Evolutionary conservation across 805 yeast genomes (phyloP).

Genomic region (Saitoella complicata): DNA sequence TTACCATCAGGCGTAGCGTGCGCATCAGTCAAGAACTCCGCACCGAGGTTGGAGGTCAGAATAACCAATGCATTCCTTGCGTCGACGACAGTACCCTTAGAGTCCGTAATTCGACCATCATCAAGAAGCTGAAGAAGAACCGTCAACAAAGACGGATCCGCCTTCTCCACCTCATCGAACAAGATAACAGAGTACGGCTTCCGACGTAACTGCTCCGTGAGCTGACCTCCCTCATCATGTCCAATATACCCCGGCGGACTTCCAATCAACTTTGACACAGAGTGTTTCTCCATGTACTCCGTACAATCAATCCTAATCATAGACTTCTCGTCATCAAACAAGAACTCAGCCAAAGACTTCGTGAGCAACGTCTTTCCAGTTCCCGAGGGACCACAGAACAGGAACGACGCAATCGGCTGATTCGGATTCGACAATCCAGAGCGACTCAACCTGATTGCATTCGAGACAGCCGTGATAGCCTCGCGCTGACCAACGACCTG

Average conservation of each 20-base stretch:
- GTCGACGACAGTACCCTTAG: slow-evolving; percentile 84
- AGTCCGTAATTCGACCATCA: slow-evolving; percentile 90
- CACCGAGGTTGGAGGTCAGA: slow-evolving; percentile 96
- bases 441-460: slow-evolving; percentile 81
- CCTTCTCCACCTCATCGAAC: slow-evolving; percentile 96
- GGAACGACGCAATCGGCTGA: slow-evolving; percentile 79
- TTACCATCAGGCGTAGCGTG: slow-evolving; percentile 33
- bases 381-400: slow-evolving; percentile 89
- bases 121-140: slow-evolving; percentile 82
- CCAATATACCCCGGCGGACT: slow-evolving; percentile 97
- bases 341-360: slow-evolving; percentile 87
- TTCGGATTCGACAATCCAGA: slow-evolving; percentile 93
- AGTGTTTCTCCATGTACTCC: slow-evolving; percentile 86
- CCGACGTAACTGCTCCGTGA: slow-evolving; percentile 80
- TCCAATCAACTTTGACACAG: slow-evolving; percentile 87
- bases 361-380: slow-evolving; percentile 98
- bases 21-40: slow-evolving; percentile 64
- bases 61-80: slow-evolving; percentile 85
- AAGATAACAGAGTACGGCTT: slow-evolving; percentile 91
- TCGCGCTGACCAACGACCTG: slow-evolving; percentile 91
- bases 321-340: slow-evolving; percentile 90
- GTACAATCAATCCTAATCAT: slow-evolving; percentile 97
- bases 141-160: slow-evolving; percentile 94
- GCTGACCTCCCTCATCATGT: slow-evolving; percentile 91
- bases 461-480: slow-evolving; percentile 91